Percentiles rank a stretch among this genome's conserved stretches.
Evolutionary conservation across 345 rosid species (phyloP).

Genomic region (Stellera chamaejasme): DNA sequence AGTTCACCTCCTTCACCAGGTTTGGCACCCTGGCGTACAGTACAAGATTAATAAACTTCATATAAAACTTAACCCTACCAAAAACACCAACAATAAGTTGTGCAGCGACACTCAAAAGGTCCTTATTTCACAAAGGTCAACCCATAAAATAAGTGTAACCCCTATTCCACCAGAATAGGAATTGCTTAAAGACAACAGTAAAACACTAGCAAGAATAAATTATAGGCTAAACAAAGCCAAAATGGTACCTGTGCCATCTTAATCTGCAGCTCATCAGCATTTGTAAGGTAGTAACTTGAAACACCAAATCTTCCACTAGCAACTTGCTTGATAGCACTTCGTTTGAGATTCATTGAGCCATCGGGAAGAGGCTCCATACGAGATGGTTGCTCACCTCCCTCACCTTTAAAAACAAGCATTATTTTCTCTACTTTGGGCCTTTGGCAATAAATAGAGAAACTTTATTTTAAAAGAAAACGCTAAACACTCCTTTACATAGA

Average conservation of each 20-base stretch:
- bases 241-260: conserved; percentile 97
- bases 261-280: conserved; percentile 96
- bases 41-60: conserved; percentile 11
- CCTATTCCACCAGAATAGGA: conserved; percentile 29
- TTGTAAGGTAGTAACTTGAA: conserved; percentile 95
- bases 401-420: conserved; percentile 38
- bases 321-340: conserved; percentile 97
- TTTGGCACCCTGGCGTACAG: conserved; percentile 78
- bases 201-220: not conserved
- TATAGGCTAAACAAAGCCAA: not conserved
- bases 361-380: conserved; percentile 90
- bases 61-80: conserved; percentile 37
- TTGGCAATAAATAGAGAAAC: too few relatives aligned
- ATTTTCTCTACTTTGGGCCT: not conserved
- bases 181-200: conserved; percentile 2
- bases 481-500: too few relatives aligned
- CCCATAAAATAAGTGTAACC: conserved; percentile 35
- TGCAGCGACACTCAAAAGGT: conserved; percentile 33
- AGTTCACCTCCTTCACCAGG: conserved; percentile 99
- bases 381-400: conserved; percentile 99
- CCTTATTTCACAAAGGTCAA: conserved; percentile 52
- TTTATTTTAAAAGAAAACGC: too few relatives aligned
- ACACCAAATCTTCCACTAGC: conserved; percentile 99
- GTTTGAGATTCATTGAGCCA: conserved; percentile 87
- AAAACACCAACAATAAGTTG: conserved; percentile 37